Base-by-base conservation (phyloP, 2,329 filamentous ascomycete genomes). In the Cordyceps militaris region DNA sequence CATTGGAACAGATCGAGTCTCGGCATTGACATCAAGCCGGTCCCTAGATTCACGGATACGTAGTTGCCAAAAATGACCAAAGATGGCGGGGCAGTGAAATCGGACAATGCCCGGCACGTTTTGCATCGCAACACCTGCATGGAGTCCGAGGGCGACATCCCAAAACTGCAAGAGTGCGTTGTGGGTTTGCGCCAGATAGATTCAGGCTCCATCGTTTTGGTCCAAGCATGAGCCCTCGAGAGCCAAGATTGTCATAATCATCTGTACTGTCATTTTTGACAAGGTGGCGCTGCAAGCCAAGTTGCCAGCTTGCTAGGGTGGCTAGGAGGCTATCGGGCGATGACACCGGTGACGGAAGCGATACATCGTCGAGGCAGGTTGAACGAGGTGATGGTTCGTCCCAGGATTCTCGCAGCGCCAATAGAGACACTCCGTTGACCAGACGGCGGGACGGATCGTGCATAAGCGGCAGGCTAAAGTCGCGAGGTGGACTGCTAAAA, bases 361-460 rank as follows among this genome's bases (percentile, higher is more conserved):
- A 14, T 40, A 26, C 32, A 47, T 32, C 16, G 21, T 7, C 32
- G 16, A 36, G 21, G 28, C 16, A 28, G 10, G 34, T 4, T 38
- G 34, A 26, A 53, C 6, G 16, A 3, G 40, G 32, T 16, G 48
- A 48, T 48, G 21, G 44, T 49, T 56, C 53, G 44, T 56, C 53
- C 26, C 9, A 42, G 44, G 23, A 48, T 54, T 51, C 16, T 44
- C 28, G 32, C 16, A 6, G 32, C 10, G 14, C 32, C 24, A 49
- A 49, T 32, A 49, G 52, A 49, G 42, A 3, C 42, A 55, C 52
- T 55, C 52, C 52, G 30, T 55, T 30, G 42, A n/a, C 28, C 36
- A 32, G 53, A 49, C 32, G 32, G 54, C 54, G 38, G 55, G 48
- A 51, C 40, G 47, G 47, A 46, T 57, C 55, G 55, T 57, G 26